Evolutionary conservation across 1,284 basidiomycete species (phyloP), one percentile per base, ranked within the genome.

Genomic region (Vanrija sp.): DNA sequence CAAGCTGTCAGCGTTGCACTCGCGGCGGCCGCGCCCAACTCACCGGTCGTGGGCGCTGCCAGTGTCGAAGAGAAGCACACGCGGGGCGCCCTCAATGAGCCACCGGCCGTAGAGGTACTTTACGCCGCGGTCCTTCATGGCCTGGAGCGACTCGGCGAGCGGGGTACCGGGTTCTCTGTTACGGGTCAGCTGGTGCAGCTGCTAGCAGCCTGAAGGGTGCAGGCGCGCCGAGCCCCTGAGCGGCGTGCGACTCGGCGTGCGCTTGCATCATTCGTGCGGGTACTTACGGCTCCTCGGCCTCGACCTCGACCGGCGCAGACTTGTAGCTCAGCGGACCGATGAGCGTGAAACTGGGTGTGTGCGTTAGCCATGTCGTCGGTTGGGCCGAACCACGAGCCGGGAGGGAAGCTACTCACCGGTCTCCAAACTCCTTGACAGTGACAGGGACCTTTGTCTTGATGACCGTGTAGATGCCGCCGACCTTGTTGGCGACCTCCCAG

Each of bases 371-470:
- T 9, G 37, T 43, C 14, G 20, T 43, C 20, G 12, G 41, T 20
- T 43, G 41, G 20, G 16, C 12, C 19, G 22, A 27, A 41, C 6
- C 19, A 41, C 16, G 31, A 19, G 25, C 10, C 25, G 18, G 14
- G 12, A 4, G 18, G 36, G 15, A 12, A 15, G 38, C 9, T 0
- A 65, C 71, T 67, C 55, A 75, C 73, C 73, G 61, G 61, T 72
- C 69, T 37, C 75, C 75, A 62, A 87, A 96, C 76, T 96, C 92
- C 59, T 86, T 85, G 67, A 94, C 89, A 59, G 95, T 97, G 75
- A 98, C 90, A 54, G 95, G 95, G 49, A 96, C 93, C 75, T 98
- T 98, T 52, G 95, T 98, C 80, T 97, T 97, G 78, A 98, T 97
- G 79, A 98, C 94, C 61, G 94, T 98, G 83, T 98, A 98, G 78